Conservation (phyloP, 2,329 filamentous ascomycete species). For the Thelonectria rubi region DNA sequence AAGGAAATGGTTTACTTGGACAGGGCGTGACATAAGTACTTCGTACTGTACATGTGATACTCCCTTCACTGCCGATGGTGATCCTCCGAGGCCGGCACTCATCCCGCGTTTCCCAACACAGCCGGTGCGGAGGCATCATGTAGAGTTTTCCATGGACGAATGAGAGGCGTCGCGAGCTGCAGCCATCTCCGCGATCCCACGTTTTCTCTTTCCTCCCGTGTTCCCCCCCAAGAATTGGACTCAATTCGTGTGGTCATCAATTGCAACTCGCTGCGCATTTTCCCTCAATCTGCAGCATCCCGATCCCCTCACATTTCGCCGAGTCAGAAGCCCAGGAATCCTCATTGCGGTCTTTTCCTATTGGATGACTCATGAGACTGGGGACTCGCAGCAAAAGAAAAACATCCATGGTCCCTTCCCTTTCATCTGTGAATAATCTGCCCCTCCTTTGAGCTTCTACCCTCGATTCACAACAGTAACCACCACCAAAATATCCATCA, state of each 20-base stretch:
- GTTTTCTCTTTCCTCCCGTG: constrained; percentile 8
- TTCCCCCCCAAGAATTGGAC: constrained; percentile 6
- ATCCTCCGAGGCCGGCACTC: constrained; percentile 27
- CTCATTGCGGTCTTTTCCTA: constrained; percentile 33
- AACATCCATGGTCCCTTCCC: not conserved
- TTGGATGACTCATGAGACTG: constrained; percentile 37
- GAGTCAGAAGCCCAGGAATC: constrained; percentile 31
- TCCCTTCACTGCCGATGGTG: no score
- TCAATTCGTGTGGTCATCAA: constrained; percentile 18
- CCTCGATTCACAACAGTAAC: no score
- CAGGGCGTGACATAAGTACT: not conserved
- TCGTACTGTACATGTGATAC: no score
- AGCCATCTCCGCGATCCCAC: constrained; percentile 18
- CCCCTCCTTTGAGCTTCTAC: constrained; percentile 18
- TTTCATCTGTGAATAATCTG: constrained; percentile 4
- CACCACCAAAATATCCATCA: constrained; percentile 44
- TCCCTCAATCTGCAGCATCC: not conserved
- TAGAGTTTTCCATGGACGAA: constrained; percentile 28
- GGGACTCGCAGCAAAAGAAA: constrained; percentile 5
- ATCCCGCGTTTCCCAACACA: constrained; percentile 21
- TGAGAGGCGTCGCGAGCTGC: constrained; percentile 25
- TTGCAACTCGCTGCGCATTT: constrained; percentile 7
- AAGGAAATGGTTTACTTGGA: not conserved
- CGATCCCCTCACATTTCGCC: constrained; percentile 12
- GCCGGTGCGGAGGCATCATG: constrained; percentile 30